A percentile compares a stretch with the other conserved stretches of the same genome.
Conservation (phyloP, 768 basidiomycete species). For the Agrocybe pediades region DNA sequence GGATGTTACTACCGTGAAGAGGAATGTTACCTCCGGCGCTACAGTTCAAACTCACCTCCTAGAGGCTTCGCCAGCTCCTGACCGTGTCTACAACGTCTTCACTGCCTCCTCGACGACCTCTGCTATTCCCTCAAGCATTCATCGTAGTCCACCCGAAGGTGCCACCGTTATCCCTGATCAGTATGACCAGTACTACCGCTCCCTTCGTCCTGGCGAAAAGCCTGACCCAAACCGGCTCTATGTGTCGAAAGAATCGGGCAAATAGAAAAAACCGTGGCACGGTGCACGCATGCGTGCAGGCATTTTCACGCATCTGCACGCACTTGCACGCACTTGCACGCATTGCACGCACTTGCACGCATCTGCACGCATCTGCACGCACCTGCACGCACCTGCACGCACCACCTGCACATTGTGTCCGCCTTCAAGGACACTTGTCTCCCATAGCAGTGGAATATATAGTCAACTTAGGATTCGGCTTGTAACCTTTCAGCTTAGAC, state of each 20-base stretch:
- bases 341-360: too few relatives aligned
- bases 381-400: too few relatives aligned
- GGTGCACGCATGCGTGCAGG: too few relatives aligned
- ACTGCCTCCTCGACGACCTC: background rate
- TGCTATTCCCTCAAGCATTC: constrained; percentile 1
- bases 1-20: constrained; percentile 17
- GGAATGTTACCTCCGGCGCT: background rate
- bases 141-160: constrained; percentile 7
- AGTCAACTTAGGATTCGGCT: too few relatives aligned
- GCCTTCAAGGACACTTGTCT: too few relatives aligned
- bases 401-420: too few relatives aligned
- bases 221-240: constrained; percentile 10
- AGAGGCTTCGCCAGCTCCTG: background rate
- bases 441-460: too few relatives aligned
- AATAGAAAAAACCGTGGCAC: too few relatives aligned
- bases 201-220: constrained; percentile 10
- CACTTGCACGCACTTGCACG: too few relatives aligned
- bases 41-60: background rate
- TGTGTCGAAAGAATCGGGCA: constrained; percentile 22
- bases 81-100: background rate
- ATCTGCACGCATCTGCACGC: too few relatives aligned
- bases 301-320: too few relatives aligned
- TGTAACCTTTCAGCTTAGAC: too few relatives aligned
- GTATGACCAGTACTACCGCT: constrained; percentile 9
- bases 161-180: constrained; percentile 2